Conservation (phyloP, 106 monocot species). For the Iris macrosiphon region DNA sequence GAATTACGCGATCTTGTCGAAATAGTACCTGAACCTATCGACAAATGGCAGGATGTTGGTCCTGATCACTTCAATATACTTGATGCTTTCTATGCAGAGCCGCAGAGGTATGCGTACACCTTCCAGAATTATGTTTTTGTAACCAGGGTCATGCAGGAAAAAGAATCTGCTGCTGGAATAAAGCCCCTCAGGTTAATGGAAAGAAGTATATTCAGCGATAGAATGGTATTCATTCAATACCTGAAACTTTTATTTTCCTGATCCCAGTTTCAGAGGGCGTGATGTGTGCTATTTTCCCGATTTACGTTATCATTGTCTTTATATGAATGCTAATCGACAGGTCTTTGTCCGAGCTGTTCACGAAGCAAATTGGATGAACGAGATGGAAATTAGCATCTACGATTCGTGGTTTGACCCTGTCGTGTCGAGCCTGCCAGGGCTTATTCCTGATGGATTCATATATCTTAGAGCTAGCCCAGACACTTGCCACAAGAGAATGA, state of each 20-base stretch:
- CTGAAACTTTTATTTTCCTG: no score
- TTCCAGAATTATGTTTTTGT: slow-evolving; percentile 99
- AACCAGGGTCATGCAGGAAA: slow-evolving; percentile 95
- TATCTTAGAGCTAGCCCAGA: slow-evolving; percentile 93
- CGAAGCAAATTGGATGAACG: slow-evolving; percentile 98
- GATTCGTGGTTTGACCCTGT: slow-evolving; percentile 99
- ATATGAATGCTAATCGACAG: slow-evolving; percentile 12
- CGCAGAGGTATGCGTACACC: slow-evolving; percentile 91
- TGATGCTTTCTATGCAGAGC: slow-evolving; percentile 89
- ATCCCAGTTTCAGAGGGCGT: no score
- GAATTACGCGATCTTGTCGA: slow-evolving; percentile 93
- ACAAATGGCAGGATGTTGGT: slow-evolving; percentile 90
- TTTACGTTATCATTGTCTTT: no score
- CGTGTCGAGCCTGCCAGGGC: slow-evolving; percentile 69
- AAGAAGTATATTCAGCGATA: slow-evolving; percentile 92
- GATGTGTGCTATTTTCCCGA: no score
- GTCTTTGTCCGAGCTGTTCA: slow-evolving; percentile 95
- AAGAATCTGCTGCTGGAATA: slow-evolving; percentile 68
- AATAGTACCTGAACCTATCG: slow-evolving; percentile 84
- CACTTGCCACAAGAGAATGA: slow-evolving; percentile 86
- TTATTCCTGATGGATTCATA: slow-evolving; percentile 95
- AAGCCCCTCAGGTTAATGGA: slow-evolving; percentile 93
- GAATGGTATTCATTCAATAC: slow-evolving; percentile 71
- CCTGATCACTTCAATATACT: slow-evolving; percentile 96
- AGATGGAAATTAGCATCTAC: slow-evolving; percentile 97